These are phyloP conservation scores for Piper betle DNA, from an alignment of 164 flowering plant genomes.

Conservation along the genomic window DNA sequence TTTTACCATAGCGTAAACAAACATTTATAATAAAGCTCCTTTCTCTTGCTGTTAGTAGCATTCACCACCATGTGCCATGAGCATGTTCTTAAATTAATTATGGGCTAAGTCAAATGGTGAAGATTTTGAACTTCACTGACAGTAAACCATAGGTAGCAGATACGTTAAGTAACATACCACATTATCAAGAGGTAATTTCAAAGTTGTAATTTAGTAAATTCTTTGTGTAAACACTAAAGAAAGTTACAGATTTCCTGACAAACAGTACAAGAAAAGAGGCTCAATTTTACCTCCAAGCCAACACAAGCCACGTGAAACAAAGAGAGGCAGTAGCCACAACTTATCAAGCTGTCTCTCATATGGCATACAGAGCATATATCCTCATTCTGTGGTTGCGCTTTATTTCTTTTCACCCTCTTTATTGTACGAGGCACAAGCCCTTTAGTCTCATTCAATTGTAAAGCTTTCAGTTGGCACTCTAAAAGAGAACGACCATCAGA, in stretches of 20 bases:
- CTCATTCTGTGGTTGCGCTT: constrained; percentile 25
- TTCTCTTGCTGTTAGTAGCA: too few relatives aligned
- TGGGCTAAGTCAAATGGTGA: too few relatives aligned
- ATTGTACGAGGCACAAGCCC: constrained; percentile 4
- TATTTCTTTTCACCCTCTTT: constrained; percentile 9
- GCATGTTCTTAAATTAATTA: neutral
- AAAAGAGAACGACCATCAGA: constrained; percentile 72
- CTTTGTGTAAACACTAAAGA: neutral
- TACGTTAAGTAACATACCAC: too few relatives aligned
- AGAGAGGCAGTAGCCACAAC: constrained; percentile 1
- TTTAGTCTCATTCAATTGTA: constrained; percentile 4
- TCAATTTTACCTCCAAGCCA: neutral
- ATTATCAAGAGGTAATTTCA: too few relatives aligned
- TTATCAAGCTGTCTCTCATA: neutral
- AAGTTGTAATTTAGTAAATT: too few relatives aligned
- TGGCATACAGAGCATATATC: constrained; percentile 49
- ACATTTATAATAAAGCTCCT: too few relatives aligned
- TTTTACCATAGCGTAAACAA: too few relatives aligned
- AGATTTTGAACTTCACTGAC: too few relatives aligned
- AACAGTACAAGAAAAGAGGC: neutral
- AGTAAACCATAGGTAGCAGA: neutral
- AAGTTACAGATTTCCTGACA: neutral
- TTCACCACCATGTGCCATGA: too few relatives aligned
- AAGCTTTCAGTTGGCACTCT: constrained; percentile 49
- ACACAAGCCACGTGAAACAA: neutral